Evolutionary conservation across 495 filamentous ascomycete genomes (phyloP).

Genomic region (Trichocladium antarcticum): DNA sequence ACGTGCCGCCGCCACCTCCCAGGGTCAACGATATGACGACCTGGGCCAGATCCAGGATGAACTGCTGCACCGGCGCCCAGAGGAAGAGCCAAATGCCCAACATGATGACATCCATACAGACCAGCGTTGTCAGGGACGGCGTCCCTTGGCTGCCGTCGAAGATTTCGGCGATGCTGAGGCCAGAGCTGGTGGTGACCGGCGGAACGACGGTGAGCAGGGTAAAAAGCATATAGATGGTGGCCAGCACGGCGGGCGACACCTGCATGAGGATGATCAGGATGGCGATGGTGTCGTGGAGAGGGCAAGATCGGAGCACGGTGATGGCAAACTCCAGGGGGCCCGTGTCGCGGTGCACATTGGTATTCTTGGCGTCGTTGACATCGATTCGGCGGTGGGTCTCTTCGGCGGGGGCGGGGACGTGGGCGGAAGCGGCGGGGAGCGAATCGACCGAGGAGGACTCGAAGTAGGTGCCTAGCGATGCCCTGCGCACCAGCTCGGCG

Average conservation of each 20-base stretch:
- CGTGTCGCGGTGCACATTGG: constrained; percentile 47
- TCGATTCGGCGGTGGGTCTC: constrained; percentile 50
- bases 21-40: constrained; percentile 90
- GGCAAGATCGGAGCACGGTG: constrained; percentile 83
- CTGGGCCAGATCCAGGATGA: constrained; percentile 88
- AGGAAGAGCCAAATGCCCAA: constrained; percentile 80
- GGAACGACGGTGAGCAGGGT: constrained; percentile 88
- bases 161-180: constrained; percentile 41
- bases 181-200: constrained; percentile 48
- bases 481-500: constrained; percentile 30
- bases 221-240: constrained; percentile 86
- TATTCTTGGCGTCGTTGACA: constrained; percentile 56
- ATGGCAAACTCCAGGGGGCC: constrained; percentile 61
- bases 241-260: constrained; percentile 82
- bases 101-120: constrained; percentile 71
- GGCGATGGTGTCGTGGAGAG: constrained; percentile 89
- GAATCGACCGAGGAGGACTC: constrained; percentile 43
- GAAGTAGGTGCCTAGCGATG: constrained; percentile 37
- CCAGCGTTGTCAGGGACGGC: constrained; percentile 69
- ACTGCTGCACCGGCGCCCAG: constrained; percentile 77
- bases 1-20: constrained; percentile 75
- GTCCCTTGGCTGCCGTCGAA: constrained; percentile 44
- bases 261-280: constrained; percentile 96
- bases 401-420: constrained; percentile 32
- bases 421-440: constrained; percentile 24